These are phyloP conservation scores for Wallacemonas sp. DNA, from an alignment of 208 protist genomes.

Conservation along the genomic window DNA sequence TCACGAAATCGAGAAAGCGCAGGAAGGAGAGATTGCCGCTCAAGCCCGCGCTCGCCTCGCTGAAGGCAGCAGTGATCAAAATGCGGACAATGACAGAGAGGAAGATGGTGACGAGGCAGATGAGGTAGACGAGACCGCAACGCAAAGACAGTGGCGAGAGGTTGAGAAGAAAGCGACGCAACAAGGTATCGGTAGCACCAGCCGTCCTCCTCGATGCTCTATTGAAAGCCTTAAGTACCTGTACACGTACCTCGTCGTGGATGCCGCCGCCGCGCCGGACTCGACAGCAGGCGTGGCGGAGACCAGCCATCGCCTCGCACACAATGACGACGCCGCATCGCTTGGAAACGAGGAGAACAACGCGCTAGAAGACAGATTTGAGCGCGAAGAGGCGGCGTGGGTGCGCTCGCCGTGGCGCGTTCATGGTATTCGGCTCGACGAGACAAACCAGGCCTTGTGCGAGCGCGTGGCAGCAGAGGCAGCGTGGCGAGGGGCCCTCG, in stretches of 20 bases:
- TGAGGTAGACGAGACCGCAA: not conserved
- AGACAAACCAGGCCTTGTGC: slow-evolving; percentile 51
- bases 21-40: slow-evolving; percentile 27
- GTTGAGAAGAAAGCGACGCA: too few species aligned
- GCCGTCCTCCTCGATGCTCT: slow-evolving; percentile 20
- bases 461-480: slow-evolving; percentile 23
- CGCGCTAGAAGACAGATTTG: too few species aligned
- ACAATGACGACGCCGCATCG: not conserved
- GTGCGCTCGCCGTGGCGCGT: slow-evolving; percentile 6
- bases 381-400: slow-evolving; percentile 3
- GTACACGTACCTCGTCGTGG: slow-evolving; percentile 26
- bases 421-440: slow-evolving; percentile 18
- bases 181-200: too few species aligned
- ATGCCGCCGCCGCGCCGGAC: too few species aligned
- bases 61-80: slow-evolving; percentile 7
- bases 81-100: slow-evolving; percentile 1
- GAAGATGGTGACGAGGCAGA: not conserved
- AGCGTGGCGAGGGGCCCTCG: slow-evolving; percentile 27
- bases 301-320: too few species aligned
- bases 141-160: too few species aligned
- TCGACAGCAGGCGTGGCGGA: too few species aligned
- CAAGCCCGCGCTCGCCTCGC: slow-evolving; percentile 6
- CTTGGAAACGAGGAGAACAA: not conserved
- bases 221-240: slow-evolving; percentile 25
- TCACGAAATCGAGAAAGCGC: slow-evolving; percentile 14